Evolutionary conservation across 257 asterid species (phyloP), one percentile per base, ranked within the genome.

Genomic region (Gentiana straminea): DNA sequence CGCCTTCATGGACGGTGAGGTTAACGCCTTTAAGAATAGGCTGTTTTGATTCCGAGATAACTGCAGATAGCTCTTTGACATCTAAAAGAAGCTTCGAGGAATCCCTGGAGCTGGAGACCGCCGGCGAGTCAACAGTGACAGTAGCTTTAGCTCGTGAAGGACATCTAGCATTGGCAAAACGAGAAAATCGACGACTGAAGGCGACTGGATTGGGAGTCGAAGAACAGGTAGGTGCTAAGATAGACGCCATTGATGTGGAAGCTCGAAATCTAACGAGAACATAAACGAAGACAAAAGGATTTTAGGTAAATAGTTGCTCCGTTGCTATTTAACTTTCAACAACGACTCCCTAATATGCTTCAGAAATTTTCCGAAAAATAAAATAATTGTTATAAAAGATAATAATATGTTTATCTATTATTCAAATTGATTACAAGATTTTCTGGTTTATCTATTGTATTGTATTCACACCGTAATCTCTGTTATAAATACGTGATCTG

Each of bases 11-110:
- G 54, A 92, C 75, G 36, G 91, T 80, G 64, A 92, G 97, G 60
- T 92, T 84, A 75, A 92, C 87, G 48, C 97, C 99, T 70, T 92
- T 92, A 32, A 92, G 82, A 60, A 92, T 79, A n/a, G 63, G 66
- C 76, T 81, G 80, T 68, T 73, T 88, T 8, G 97, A 80, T 49
- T 86, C 94, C 43, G 77, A 52, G 67, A 92, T 70, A 44, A 82
- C 86, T 46, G 99, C 97, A 10, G 81, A 63, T 12, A 92, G 90
- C 48, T 80, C 94, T 50, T 78, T 86, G 62, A 92, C 99, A 66
- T 88, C 87, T 48, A 92, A 94, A 58, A 88, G 78, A 15, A 83
- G 75, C 68, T 81, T 73, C 47, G 77, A 70, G 4, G 64, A 66
- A 60, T 71, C 84, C 34, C 70, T 66, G 58, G 57, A 59, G 51